These are phyloP conservation scores for Mayamaea pseudoterrestris DNA, from an alignment of 108 stramenopile genomes.

Conservation along the genomic window DNA sequence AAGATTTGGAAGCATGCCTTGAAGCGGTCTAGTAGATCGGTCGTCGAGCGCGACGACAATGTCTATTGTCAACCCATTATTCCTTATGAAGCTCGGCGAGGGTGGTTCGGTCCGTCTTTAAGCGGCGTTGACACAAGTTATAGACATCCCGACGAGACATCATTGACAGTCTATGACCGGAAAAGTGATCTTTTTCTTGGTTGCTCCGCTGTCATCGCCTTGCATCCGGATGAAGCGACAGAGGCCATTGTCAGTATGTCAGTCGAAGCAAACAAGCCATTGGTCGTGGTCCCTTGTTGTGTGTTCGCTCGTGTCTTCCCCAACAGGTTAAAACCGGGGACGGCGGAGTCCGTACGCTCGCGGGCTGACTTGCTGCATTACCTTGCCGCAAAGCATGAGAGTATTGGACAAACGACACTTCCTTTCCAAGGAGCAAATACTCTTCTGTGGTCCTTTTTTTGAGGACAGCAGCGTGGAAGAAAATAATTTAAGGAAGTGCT, in stretches of 20 bases:
- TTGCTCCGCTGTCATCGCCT: conserved; percentile 43
- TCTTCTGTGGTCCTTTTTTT: conserved; percentile 24
- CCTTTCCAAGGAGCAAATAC: conserved; percentile 61
- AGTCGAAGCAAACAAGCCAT: conserved; percentile 47
- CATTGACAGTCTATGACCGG: background rate
- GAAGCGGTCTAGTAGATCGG: background rate
- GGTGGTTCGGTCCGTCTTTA: conserved; percentile 6
- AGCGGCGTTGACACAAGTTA: conserved; percentile 1
- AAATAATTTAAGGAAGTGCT: background rate
- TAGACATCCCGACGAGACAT: background rate
- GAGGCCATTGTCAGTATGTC: conserved; percentile 62
- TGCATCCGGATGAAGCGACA: conserved; percentile 86
- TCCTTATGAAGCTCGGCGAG: conserved; percentile 1
- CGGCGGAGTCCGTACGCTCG: conserved; percentile 31
- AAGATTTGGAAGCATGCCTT: conserved; percentile 46
- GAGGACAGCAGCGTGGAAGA: background rate
- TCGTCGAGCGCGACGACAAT: background rate
- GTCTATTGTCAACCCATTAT: conserved; percentile 9
- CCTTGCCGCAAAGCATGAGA: conserved; percentile 35
- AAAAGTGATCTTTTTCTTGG: background rate
- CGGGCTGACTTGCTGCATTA: conserved; percentile 60
- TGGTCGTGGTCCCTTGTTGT: conserved; percentile 79
- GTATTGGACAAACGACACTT: conserved; percentile 35
- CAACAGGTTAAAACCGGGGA: conserved; percentile 17
- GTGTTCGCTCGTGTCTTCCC: conserved; percentile 69